Evolutionary conservation across 2,329 filamentous ascomycete species (phyloP), one percentile per base, ranked within the genome.

Genomic region (Tolypocladium ovalisporum): DNA sequence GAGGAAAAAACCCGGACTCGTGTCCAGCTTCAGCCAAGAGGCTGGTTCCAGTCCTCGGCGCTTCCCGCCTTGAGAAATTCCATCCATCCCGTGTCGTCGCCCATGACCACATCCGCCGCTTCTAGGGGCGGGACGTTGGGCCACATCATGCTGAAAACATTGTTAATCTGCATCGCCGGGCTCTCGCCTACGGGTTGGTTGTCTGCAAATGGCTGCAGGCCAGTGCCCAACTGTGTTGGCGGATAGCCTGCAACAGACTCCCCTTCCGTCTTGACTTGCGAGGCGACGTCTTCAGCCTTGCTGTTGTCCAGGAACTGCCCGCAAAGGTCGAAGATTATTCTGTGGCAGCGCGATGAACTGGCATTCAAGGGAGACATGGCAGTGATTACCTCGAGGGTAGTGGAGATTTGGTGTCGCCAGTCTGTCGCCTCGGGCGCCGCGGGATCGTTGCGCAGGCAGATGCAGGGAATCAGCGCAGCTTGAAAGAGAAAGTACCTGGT

Each of bases 401-500:
- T 67, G 3, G 61, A 63, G 42, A 78, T 71, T 58, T 79, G 76
- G 2, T 65, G 60, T 10, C 72, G 68, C 76, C 75, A 79, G 56
- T 70, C 69, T 1, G 64, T 44, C 9, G 73, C 73, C 12, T 69
- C 61, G 2, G 65, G 57, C 1, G 73, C 71, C 8, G 63, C 61
- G 0, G 76, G 73, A 6, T 74, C 66, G 56, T 76, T 77, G 7
- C 76, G 73, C 2, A 79, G 68, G 57, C 75, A 78, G 13, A 78
- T 73, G 52, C 71, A 74, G 1, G 76, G 77, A 12, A 79, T 78
- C 19, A 79, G 65, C 2, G 73, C 74, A 0, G 76, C 76, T 57
- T 79, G 77, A 56, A 79, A 79, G 6, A 79, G 67, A 57, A 79
- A 79, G 61, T 77, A 79, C 42, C 76, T 72, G 27, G 0, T 47